Base-by-base conservation (phyloP, 2,329 filamentous ascomycete species). In the Neofusicoccum sp. region DNA sequence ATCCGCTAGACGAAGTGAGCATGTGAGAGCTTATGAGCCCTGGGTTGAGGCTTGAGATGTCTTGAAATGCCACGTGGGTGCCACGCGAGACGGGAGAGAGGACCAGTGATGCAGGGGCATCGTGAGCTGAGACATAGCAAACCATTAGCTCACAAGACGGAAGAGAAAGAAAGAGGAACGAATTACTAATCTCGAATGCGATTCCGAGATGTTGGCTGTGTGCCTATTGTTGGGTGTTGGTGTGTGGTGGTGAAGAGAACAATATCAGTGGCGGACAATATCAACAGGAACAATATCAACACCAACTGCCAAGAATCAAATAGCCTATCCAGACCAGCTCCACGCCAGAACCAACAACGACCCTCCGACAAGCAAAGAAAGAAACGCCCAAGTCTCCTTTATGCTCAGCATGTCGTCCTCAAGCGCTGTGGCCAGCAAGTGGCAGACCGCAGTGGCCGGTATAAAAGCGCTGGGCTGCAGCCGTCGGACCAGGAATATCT, bases 251-350 rank as follows among this genome's bases (percentile, higher is more conserved):
- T 6, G 6, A 7, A 7, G 6, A 26, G 9, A 40, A 59, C 34
- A 59, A 59, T 59, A 49, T 6, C 24, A 59, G 33, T 26, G 56
- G 44, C 43, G 4, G 16, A 9, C 20, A 20, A 20, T 20, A 20
- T 20, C 20, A 20, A 20, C 20, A 20, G 20, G 44, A 26, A 59
- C 56, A 59, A 59, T 59, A 59, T 40, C 56, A 59, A 48, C 26
- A 33, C 44, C 31, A 51, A 16, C 34, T 26, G 44, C 56, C 56
- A 59, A 59, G 44, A 48, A 9, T 20, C 3, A 12, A 47, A 48
- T 28, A 1, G 28, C 33, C 5, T 28, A 14, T n/a, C 33, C 12
- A 40, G 20, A 16, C 12, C 20, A 20, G 2, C 20, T 20, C 8
- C n/a, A 11, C 6, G 2, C n/a, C 16, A 30, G 16, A 24, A 40